Percentiles rank a stretch among this genome's conserved stretches.
Evolutionary conservation across 495 filamentous ascomycete species (phyloP).

Genomic region (Penicillium samsonianum): DNA sequence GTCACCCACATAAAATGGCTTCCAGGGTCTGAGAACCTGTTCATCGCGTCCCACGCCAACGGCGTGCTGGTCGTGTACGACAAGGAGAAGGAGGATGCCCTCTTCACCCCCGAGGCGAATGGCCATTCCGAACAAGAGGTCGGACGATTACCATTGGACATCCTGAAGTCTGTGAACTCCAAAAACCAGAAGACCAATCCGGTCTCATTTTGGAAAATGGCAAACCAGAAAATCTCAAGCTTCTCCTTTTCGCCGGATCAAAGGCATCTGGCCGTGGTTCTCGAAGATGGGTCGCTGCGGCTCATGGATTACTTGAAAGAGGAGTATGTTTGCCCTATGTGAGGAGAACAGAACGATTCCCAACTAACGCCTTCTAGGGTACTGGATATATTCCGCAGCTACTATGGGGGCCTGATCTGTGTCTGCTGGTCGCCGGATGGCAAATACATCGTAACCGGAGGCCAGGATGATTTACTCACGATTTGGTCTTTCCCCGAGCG

Average conservation of each 20-base stretch:
- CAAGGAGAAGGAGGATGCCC: constrained; percentile 95
- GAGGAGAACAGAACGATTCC: not conserved
- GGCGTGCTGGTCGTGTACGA: constrained; percentile 95
- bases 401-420: constrained; percentile 89
- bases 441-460: constrained; percentile 92
- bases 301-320: constrained; percentile 92
- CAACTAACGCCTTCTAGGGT: constrained; percentile 53
- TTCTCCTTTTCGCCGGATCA: constrained; percentile 88
- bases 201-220: constrained; percentile 85
- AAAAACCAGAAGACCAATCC: constrained; percentile 93
- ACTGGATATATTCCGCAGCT: constrained; percentile 80
- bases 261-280: constrained; percentile 84
- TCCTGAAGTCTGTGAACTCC: constrained; percentile 87
- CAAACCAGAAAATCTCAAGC: constrained; percentile 82
- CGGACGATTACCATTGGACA: constrained; percentile 50
- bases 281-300: constrained; percentile 86
- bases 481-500: constrained; percentile 90
- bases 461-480: constrained; percentile 90
- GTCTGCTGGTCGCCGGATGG: constrained; percentile 98
- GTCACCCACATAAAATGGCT: constrained; percentile 91
- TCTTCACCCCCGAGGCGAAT: constrained; percentile 62
- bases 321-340: constrained; percentile 57
- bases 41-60: constrained; percentile 90
- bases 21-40: constrained; percentile 89
- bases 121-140: constrained; percentile 44